Conservation (phyloP, 352 stramenopile species). For the Phytophthora fragariae region DNA sequence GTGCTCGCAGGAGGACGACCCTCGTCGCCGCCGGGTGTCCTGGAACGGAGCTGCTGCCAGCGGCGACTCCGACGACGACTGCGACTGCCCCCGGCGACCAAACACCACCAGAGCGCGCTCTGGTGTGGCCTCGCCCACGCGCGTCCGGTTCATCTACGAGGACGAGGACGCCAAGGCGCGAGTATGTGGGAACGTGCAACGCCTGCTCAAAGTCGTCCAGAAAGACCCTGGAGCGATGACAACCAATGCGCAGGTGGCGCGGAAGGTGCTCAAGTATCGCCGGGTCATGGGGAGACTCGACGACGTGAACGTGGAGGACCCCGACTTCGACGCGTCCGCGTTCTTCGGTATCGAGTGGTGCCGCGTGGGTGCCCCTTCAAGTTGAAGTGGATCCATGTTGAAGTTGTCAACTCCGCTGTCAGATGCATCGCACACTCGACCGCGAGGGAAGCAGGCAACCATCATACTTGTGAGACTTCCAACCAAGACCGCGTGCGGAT, state of each 20-base stretch:
- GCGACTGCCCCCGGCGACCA: conserved; percentile 14
- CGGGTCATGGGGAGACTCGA: conserved; percentile 41
- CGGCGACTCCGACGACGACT: conserved; percentile 9
- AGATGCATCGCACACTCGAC: background rate
- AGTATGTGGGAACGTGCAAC: conserved; percentile 46
- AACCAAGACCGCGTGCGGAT: too few relatives aligned
- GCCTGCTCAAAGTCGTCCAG: conserved; percentile 45
- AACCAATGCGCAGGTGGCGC: conserved; percentile 44
- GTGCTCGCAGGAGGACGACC: conserved; percentile 26
- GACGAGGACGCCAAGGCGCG: conserved; percentile 47
- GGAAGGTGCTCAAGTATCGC: conserved; percentile 52
- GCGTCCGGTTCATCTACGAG: conserved; percentile 48
- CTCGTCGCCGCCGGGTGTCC: conserved; percentile 27
- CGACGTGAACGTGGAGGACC: conserved; percentile 45
- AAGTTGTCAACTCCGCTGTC: conserved; percentile 12
- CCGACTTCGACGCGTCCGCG: conserved; percentile 46
- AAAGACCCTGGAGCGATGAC: conserved; percentile 36
- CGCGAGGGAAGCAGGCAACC: background rate
- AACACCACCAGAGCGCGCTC: conserved; percentile 14
- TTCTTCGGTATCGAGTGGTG: conserved; percentile 59
- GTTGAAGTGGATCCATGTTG: conserved; percentile 36
- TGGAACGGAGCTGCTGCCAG: conserved; percentile 28
- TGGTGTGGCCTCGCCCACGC: conserved; percentile 24
- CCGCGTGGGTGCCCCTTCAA: conserved; percentile 32
- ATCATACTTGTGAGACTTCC: conserved; percentile 11